Percentiles rank a stretch among this genome's conserved stretches.
phyloP scores from a whole-genome alignment of 768 basidiomycete genomes.

The Xerocomellus chrysenteron region DNA sequence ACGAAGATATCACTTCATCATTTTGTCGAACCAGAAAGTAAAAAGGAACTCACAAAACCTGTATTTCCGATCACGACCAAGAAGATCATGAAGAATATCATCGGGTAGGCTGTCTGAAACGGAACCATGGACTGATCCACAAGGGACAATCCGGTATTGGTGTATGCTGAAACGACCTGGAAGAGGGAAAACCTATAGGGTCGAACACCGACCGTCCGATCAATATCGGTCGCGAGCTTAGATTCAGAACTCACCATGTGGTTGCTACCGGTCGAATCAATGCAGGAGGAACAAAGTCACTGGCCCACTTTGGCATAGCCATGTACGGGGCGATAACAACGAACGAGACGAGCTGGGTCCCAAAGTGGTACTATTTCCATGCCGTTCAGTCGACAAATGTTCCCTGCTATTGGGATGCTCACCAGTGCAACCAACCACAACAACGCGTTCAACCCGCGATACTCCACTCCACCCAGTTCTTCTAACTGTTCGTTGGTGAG shows the following conservation, averaged over 20 bases:
- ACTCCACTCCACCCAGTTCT: constrained; percentile 93
- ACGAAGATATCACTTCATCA: background rate
- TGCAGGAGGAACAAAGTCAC: constrained; percentile 57
- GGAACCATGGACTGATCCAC: constrained; percentile 91
- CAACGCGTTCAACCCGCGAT: constrained; percentile 75
- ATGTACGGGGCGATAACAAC: constrained; percentile 83
- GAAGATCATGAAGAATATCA: constrained; percentile 70
- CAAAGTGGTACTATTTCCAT: constrained; percentile 69
- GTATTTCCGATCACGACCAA: constrained; percentile 92
- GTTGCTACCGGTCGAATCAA: constrained; percentile 55
- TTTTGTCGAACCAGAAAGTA: background rate
- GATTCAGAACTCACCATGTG: constrained; percentile 53
- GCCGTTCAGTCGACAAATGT: background rate
- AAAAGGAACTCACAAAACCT: constrained; percentile 70
- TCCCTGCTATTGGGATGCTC: constrained; percentile 29
- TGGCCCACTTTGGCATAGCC: constrained; percentile 54
- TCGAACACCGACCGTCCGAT: background rate
- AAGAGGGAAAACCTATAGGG: constrained; percentile 74
- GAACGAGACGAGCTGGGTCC: constrained; percentile 66
- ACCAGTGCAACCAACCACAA: constrained; percentile 80
- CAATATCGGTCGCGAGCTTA: background rate
- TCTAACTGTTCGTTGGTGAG: constrained; percentile 82
- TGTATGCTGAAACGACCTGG: constrained; percentile 83
- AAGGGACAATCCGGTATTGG: constrained; percentile 85
- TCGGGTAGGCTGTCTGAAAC: constrained; percentile 81